Conservation (phyloP, 2,329 filamentous ascomycete species). For the Aspergillus japonicus region DNA sequence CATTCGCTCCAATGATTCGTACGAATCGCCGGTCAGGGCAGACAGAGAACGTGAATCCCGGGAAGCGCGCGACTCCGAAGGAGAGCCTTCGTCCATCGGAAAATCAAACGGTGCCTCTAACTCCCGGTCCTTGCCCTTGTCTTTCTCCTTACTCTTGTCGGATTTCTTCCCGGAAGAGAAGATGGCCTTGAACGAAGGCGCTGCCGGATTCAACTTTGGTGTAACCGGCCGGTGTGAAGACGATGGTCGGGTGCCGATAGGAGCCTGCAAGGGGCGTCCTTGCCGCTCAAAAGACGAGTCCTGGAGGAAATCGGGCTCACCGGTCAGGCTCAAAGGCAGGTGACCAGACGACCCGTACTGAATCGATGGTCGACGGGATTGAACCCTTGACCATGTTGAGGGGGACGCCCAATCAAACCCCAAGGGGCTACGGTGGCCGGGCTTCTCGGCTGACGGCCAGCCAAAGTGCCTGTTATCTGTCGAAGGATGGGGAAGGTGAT, state of each 20-base stretch:
- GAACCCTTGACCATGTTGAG: conserved; percentile 69
- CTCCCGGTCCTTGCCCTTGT: conserved; percentile 37
- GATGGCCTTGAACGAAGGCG: conserved; percentile 79
- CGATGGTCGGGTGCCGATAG: conserved; percentile 77
- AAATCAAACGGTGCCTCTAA: conserved; percentile 30
- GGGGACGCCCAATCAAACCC: conserved; percentile 54
- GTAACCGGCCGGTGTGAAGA: conserved; percentile 56
- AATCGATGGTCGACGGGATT: conserved; percentile 76
- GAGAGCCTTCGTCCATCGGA: conserved; percentile 40
- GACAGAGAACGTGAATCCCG: conserved; percentile 46
- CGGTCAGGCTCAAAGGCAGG: conserved; percentile 54
- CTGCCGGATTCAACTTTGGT: conserved; percentile 76
- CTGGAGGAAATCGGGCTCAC: conserved; percentile 50
- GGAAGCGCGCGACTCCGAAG: conserved; percentile 46
- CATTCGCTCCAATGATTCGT: conserved; percentile 49
- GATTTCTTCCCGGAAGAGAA: conserved; percentile 51
- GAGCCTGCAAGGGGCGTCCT: conserved; percentile 56
- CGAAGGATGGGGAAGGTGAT: conserved; percentile 68
- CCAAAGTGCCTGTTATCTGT: conserved; percentile 76
- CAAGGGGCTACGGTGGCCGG: conserved; percentile 54
- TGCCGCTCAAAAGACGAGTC: conserved; percentile 47
- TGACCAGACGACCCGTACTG: conserved; percentile 72
- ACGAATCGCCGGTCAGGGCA: conserved; percentile 47
- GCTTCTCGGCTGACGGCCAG: conserved; percentile 57
- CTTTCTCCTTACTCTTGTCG: conserved; percentile 47